These are phyloP conservation scores for Huntiella savannae DNA, from an alignment of 2,329 filamentous ascomycete species.

Conservation along the genomic window DNA sequence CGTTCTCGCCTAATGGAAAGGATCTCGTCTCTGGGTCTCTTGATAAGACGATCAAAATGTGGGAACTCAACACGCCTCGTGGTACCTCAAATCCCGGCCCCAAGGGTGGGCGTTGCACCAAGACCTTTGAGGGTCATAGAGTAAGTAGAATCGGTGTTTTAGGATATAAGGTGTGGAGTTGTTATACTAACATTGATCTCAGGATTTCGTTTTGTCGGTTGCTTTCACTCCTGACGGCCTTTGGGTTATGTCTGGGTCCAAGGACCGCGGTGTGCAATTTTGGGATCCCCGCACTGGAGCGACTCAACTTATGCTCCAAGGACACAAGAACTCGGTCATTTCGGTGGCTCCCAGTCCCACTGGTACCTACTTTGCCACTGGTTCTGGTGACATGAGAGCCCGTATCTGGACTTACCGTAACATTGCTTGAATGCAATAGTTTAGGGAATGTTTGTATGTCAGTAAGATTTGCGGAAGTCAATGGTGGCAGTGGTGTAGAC, in stretches of 20 bases:
- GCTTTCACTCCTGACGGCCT: slow-evolving; percentile 83
- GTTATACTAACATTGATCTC: slow-evolving; percentile 16
- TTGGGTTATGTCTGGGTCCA: slow-evolving; percentile 95
- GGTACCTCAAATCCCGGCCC: slow-evolving; percentile 45
- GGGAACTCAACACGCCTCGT: slow-evolving; percentile 66
- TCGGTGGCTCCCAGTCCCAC: slow-evolving; percentile 86
- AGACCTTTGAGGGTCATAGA: slow-evolving; percentile 93
- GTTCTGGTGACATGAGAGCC: slow-evolving; percentile 92
- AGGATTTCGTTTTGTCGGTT: slow-evolving; percentile 94
- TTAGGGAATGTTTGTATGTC: too few species aligned
- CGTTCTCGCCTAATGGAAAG: slow-evolving; percentile 83
- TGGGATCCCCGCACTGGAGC: slow-evolving; percentile 90
- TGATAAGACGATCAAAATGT: slow-evolving; percentile 99
- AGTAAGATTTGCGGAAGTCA: too few species aligned
- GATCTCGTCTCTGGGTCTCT: slow-evolving; percentile 87
- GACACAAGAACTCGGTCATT: slow-evolving; percentile 97
- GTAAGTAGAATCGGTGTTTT: slow-evolving; percentile 26
- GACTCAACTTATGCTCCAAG: slow-evolving; percentile 95
- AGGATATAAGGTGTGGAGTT: not conserved
- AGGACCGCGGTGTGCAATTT: slow-evolving; percentile 94
- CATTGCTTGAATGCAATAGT: not conserved
- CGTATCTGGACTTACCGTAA: slow-evolving; percentile 82
- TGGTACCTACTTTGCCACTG: slow-evolving; percentile 80
- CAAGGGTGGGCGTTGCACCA: slow-evolving; percentile 82
- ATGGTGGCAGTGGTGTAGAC: too few species aligned